Base-by-base conservation (phyloP, 148 eudicot genomes). In the Rhododendron ferrugineum region DNA sequence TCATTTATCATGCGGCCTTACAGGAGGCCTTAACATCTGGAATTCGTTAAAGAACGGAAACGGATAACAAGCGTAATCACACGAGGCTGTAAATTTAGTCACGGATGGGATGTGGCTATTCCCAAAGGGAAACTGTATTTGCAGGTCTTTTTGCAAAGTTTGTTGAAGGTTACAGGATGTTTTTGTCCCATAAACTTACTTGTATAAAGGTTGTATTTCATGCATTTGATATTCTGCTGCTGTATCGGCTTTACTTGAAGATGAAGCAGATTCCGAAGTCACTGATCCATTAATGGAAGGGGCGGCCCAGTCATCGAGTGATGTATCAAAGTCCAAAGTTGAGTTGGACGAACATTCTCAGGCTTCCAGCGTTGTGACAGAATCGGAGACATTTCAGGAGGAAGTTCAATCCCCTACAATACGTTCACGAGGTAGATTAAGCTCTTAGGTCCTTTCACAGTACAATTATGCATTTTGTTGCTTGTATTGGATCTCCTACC, bases 321-420 rank as follows among this genome's bases (percentile, higher is more conserved):
- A 78, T 80, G 56, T 49, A 28, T 56, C 86, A 74, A 85, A 83
- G 60, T 68, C 86, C 52, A 86, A 85, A 76, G 79, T 52, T 23
- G 86, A 85, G 85, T 82, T 85, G 68, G 88, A 90, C 34, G 89
- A 86, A 76, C 79, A 72, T 80, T 91, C 94, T 44, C 86, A 86
- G 76, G 78, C 89, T 84, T 86, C 94, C 62, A 90, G 94, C 89
- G 93, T 90, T 87, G 84, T 85, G 83, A 87, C 93, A 74, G 92
- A 94, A 44, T 49, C 46, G 34, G 92, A 87, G 75, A 66, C 84
- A 50, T 62, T 81, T 84, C 90, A 86, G 36, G 89, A 90, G 70
- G 97, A 94, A 91, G 91, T 93, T 76, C 91, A 87, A 83, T 93
- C 98, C 3, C 89, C 95, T 18, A 82, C 66, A 40, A 74, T 82